Evolutionary conservation across 2,329 filamentous ascomycete species (phyloP), one percentile per base, ranked within the genome.

Genomic region (Penicillium hordei): DNA sequence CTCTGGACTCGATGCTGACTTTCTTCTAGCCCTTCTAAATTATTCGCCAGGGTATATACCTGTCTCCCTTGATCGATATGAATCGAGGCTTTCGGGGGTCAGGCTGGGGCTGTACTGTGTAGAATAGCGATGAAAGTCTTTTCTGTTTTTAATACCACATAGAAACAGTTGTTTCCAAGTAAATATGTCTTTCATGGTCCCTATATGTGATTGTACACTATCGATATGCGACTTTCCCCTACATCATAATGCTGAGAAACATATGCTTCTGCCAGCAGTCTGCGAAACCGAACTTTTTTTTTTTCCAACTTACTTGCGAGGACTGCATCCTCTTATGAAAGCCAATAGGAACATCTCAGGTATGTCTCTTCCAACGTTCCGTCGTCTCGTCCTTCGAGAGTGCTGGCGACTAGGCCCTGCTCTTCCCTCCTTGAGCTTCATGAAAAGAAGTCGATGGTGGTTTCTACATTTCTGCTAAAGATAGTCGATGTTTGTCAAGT

Each of bases 11-110:
- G 5, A 36, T 61, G 52, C 70, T 74, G 48, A 73, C 59, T 31
- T 13, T 42, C 4, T 27, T 39, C 25, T 50, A 75, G 73, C 72
- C 73, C 55, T 75, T 74, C 64, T 75, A 74, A 75, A 71, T 59
- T 50, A 61, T 60, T 61, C 40, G 45, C 56, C 40, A 29, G 33
- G 57, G 46, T 56, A n/a, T 61, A 51, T 60, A 57, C 59, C 55
- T 63, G 46, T 42, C 36, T 46, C n/a, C 21, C 29, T 52, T 44
- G 56, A 55, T 49, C 40, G 57, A 45, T 34, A 46, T 43, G 57
- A 52, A 44, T 57, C 57, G 48, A 60, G 54, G 52, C 52, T 60
- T 50, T 48, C 48, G 49, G 45, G 45, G 17, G 57, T 43, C 55
- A 50, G 59, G 58, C 55, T 60, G 61, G 61, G 61, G 58, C 48